A percentile compares a stretch with the other conserved stretches of the same genome.
Conservation (phyloP, 768 basidiomycete species). For the Collybia sordida region DNA sequence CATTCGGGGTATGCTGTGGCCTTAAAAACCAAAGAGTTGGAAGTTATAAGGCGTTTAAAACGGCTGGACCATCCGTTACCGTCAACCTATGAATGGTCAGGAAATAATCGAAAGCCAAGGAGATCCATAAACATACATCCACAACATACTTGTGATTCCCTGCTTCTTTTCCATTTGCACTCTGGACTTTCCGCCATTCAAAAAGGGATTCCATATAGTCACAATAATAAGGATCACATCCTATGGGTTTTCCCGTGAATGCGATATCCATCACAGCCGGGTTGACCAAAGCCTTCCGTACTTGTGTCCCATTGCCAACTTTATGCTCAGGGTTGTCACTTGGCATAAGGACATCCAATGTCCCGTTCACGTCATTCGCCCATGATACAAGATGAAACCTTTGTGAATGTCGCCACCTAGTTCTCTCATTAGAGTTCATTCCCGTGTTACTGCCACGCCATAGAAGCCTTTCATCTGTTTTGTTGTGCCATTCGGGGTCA, state of each 20-base stretch:
- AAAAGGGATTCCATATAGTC: conserved; percentile 41
- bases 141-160: conserved; percentile 57
- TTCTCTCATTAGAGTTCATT: conserved; percentile 33
- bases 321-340: conserved; percentile 10
- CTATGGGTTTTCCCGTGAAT: conserved; percentile 41
- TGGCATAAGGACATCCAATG: conserved; percentile 32
- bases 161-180: conserved; percentile 32
- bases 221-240: conserved; percentile 44
- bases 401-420: conserved; percentile 47
- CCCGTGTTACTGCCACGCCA: conserved; percentile 77
- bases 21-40: conserved; percentile 63
- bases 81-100: conserved; percentile 36
- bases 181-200: conserved; percentile 42
- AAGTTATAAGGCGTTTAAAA: conserved; percentile 58
- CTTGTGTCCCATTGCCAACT: conserved; percentile 31
- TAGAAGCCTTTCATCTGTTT: conserved; percentile 51
- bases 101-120: too few relatives aligned
- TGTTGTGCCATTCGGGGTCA: conserved; percentile 62
- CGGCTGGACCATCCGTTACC: conserved; percentile 65
- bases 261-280: conserved; percentile 56
- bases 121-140: conserved; percentile 36
- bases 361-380: conserved; percentile 32
- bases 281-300: conserved; percentile 37
- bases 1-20: conserved; percentile 70
- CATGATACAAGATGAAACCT: conserved; percentile 41